These are phyloP conservation scores for Aspergillus nomiae DNA, from an alignment of 2,329 filamentous ascomycete species.

Conservation along the genomic window DNA sequence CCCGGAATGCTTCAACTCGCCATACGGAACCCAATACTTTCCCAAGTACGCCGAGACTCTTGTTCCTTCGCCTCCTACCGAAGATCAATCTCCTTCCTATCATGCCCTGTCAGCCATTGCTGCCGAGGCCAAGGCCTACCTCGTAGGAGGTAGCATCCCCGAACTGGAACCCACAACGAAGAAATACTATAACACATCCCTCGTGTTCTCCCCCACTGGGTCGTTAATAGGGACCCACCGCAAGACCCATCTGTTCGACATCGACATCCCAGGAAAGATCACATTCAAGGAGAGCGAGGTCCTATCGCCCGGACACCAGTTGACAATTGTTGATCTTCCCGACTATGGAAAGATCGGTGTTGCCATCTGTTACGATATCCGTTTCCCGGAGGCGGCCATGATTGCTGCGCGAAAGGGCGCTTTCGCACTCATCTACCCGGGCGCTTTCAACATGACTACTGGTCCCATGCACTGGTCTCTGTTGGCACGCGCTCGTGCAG, in stretches of 20 bases:
- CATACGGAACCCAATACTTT: constrained; percentile 91
- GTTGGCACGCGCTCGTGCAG: constrained; percentile 76
- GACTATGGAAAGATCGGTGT: constrained; percentile 85
- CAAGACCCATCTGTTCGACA: constrained; percentile 97
- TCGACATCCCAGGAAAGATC: constrained; percentile 94
- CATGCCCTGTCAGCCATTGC: constrained; percentile 82
- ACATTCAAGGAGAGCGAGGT: constrained; percentile 89
- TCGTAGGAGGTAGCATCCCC: constrained; percentile 91
- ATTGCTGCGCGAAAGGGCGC: constrained; percentile 83
- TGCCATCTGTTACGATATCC: constrained; percentile 96
- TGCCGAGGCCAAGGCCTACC: constrained; percentile 73
- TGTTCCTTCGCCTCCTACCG: constrained; percentile 71
- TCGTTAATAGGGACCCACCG: constrained; percentile 82
- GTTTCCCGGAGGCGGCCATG: constrained; percentile 90
- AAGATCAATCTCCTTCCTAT: constrained; percentile 75
- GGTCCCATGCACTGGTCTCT: constrained; percentile 90
- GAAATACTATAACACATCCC: constrained; percentile 85
- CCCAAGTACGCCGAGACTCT: constrained; percentile 88
- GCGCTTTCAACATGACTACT: constrained; percentile 95
- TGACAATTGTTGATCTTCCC: constrained; percentile 83
- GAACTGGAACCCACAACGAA: constrained; percentile 69
- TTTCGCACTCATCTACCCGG: constrained; percentile 88
- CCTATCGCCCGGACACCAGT: constrained; percentile 77
- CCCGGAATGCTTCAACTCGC: constrained; percentile 98
- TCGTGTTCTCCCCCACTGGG: constrained; percentile 79